These are phyloP conservation scores for Starmerella lactis-condensi DNA, from an alignment of 805 yeast genomes.

Conservation along the genomic window DNA sequence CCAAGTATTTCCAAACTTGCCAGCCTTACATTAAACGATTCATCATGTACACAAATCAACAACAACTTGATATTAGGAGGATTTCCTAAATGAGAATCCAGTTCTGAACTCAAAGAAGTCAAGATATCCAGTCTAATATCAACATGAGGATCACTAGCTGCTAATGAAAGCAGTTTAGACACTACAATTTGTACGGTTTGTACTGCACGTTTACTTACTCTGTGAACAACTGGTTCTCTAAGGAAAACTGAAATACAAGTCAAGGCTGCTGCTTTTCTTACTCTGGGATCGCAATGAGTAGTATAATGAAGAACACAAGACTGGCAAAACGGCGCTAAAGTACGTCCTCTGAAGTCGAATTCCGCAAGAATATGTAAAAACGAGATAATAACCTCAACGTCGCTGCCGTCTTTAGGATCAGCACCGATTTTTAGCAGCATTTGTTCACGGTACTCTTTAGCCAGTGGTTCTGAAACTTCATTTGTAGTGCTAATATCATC, in stretches of 20 bases:
- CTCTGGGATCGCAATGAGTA: slow-evolving; percentile 60
- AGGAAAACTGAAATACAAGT: slow-evolving; percentile 63
- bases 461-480: slow-evolving; percentile 23
- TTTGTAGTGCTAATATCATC: slow-evolving; percentile 1
- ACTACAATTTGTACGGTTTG: slow-evolving; percentile 71
- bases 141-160: slow-evolving; percentile 73
- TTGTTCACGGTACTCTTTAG: slow-evolving; percentile 58
- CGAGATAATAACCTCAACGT: slow-evolving; percentile 42
- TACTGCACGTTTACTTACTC: slow-evolving; percentile 62
- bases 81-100: slow-evolving; percentile 86
- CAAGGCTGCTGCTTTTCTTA: slow-evolving; percentile 66
- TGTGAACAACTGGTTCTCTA: slow-evolving; percentile 67
- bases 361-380: slow-evolving; percentile 59
- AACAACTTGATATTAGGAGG: slow-evolving; percentile 73
- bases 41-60: slow-evolving; percentile 83
- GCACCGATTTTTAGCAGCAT: slow-evolving; percentile 56
- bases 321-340: slow-evolving; percentile 73
- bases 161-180: slow-evolving; percentile 58
- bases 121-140: slow-evolving; percentile 73
- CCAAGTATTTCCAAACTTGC: slow-evolving; percentile 68
- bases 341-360: slow-evolving; percentile 57
- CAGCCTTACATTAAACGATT: slow-evolving; percentile 62
- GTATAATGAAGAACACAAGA: slow-evolving; percentile 68
- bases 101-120: slow-evolving; percentile 47
- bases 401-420: slow-evolving; percentile 28